A percentile compares a stretch with the other conserved stretches of the same genome.
Evolutionary conservation across 2,329 filamentous ascomycete genomes (phyloP).

Genomic region (Emergomyces orientalis): DNA sequence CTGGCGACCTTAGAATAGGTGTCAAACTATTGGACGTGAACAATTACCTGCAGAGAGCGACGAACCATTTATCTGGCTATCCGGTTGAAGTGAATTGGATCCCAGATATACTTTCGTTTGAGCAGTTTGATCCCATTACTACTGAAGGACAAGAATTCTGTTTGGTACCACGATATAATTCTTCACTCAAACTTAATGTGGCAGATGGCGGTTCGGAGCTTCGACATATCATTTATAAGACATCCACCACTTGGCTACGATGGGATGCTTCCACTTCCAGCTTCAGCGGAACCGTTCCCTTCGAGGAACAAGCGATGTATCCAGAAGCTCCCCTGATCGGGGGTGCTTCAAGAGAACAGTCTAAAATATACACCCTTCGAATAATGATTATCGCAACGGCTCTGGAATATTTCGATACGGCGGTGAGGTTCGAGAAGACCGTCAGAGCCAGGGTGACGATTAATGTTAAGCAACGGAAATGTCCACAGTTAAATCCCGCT

Average conservation of each 20-base stretch:
- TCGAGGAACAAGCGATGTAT: slow-evolving; percentile 4
- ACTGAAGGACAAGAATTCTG: slow-evolving; percentile 12
- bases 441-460: slow-evolving; percentile 15
- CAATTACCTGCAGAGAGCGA: neutral
- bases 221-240: neutral
- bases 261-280: slow-evolving; percentile 14
- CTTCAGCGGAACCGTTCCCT: slow-evolving; percentile 20
- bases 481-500: neutral
- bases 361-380: slow-evolving; percentile 8
- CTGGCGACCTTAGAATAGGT: slow-evolving; percentile 5
- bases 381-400: slow-evolving; percentile 16
- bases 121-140: slow-evolving; percentile 2
- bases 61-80: neutral
- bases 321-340: slow-evolving; percentile 1
- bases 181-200: neutral
- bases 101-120: slow-evolving; percentile 12
- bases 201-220: neutral
- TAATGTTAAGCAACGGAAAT: slow-evolving; percentile 7
- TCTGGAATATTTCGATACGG: slow-evolving; percentile 10
- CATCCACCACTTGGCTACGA: slow-evolving; percentile 17
- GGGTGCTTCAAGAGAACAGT: neutral
- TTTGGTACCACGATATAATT: slow-evolving; percentile 12
- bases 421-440: slow-evolving; percentile 15
- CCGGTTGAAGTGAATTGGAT: slow-evolving; percentile 11
- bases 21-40: slow-evolving; percentile 4